Percentiles rank a stretch among this genome's conserved stretches.
Evolutionary conservation across 345 rosid species (phyloP).

Genomic region (Litchi chinensis): DNA sequence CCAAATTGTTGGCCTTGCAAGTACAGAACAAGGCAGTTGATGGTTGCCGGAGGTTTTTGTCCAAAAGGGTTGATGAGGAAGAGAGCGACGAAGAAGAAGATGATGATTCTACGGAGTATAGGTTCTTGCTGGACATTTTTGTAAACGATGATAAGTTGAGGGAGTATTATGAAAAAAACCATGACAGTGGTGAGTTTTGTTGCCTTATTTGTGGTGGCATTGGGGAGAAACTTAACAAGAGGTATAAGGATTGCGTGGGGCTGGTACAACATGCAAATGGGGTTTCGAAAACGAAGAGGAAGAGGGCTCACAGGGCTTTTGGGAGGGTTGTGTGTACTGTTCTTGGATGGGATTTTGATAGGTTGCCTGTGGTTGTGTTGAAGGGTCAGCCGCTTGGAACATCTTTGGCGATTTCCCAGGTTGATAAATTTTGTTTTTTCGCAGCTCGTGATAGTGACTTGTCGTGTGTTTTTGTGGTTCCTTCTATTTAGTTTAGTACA

Average conservation of each 20-base stretch:
- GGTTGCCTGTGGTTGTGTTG: conserved; percentile 43
- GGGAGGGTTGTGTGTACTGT: conserved; percentile 55
- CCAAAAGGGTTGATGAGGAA: conserved; percentile 26
- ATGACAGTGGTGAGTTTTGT: conserved; percentile 55
- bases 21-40: conserved; percentile 46
- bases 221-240: conserved; percentile 44
- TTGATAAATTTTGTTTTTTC: neutral
- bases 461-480: neutral
- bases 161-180: conserved; percentile 52
- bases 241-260: conserved; percentile 58
- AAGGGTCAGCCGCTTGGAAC: conserved; percentile 44
- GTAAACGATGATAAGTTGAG: conserved; percentile 53
- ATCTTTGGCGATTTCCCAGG: conserved; percentile 31
- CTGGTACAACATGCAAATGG: conserved; percentile 63
- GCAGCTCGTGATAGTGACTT: neutral
- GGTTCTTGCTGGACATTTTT: conserved; percentile 49
- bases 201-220: conserved; percentile 70
- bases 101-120: conserved; percentile 30
- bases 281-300: conserved; percentile 46
- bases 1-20: conserved; percentile 30
- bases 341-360: conserved; percentile 54
- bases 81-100: conserved; percentile 34
- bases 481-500: neutral
- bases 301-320: conserved; percentile 49
- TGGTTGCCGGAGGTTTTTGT: conserved; percentile 46